phyloP scores from a whole-genome alignment of 495 filamentous ascomycete genomes.

The Aeminium ludgeri region DNA sequence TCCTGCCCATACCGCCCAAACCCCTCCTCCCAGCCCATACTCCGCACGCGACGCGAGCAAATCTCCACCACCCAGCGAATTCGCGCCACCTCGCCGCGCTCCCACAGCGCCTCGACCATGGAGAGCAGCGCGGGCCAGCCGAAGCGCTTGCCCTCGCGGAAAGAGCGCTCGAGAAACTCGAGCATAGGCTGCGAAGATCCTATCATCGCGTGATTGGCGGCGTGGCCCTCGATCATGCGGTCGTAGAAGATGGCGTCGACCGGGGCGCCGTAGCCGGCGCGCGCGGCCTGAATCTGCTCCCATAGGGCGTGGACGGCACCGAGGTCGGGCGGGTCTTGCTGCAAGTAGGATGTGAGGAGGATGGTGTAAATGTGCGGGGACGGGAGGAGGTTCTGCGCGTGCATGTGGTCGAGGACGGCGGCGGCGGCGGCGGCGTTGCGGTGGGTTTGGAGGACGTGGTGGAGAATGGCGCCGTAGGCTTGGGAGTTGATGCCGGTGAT shows the following conservation, averaged over 20 bases:
- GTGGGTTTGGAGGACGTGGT: constrained; percentile 35
- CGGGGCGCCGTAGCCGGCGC: constrained; percentile 13
- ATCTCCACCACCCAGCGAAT: background rate
- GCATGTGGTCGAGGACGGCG: constrained; percentile 44
- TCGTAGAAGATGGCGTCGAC: constrained; percentile 52
- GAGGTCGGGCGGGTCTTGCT: constrained; percentile 40
- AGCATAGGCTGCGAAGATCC: constrained; percentile 36
- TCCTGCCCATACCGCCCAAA: too few relatives aligned
- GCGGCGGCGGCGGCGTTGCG: constrained; percentile 35
- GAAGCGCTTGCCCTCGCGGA: constrained; percentile 25
- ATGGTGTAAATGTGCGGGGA: constrained; percentile 50
- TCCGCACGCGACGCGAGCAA: too few relatives aligned
- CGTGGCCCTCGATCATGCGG: constrained; percentile 46
- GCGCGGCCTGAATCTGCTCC: constrained; percentile 25
- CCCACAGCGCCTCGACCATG: constrained; percentile 32
- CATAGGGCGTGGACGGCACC: constrained; percentile 39
- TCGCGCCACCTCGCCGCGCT: constrained; percentile 27
- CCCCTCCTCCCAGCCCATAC: too few relatives aligned
- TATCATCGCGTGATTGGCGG: constrained; percentile 22
- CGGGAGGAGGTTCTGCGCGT: constrained; percentile 31
- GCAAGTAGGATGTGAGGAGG: constrained; percentile 51
- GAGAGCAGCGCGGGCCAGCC: constrained; percentile 30
- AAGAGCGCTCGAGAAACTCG: constrained; percentile 30
- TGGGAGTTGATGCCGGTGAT: constrained; percentile 30
- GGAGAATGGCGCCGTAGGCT: constrained; percentile 46